Evolutionary conservation across 2,329 filamentous ascomycete species (phyloP).

Genomic region (Fusarium foetens): DNA sequence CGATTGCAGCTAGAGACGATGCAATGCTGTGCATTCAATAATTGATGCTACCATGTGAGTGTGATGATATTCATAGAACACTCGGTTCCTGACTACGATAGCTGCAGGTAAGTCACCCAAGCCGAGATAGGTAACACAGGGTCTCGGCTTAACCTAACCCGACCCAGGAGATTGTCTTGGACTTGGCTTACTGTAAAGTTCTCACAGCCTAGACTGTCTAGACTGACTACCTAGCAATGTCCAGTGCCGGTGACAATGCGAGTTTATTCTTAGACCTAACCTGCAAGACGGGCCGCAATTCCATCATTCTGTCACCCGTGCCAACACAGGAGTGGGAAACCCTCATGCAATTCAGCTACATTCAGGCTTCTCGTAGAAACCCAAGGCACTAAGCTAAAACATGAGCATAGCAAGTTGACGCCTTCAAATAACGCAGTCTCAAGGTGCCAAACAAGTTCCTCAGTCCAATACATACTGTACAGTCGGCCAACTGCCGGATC

Average conservation of each 20-base stretch:
- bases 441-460: background rate
- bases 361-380: background rate
- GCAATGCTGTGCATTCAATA: conserved; percentile 23
- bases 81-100: conserved; percentile 34
- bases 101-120: conserved; percentile 17
- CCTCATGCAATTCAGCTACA: background rate
- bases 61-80: conserved; percentile 1
- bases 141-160: background rate
- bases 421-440: background rate
- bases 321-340: background rate
- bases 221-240: background rate
- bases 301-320: conserved; percentile 12
- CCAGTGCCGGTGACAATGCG: conserved; percentile 8
- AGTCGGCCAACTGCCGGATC: conserved; percentile 19
- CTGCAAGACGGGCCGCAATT: conserved; percentile 31
- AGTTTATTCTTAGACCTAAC: conserved; percentile 27
- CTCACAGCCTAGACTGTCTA: background rate
- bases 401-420: background rate
- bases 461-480: background rate
- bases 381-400: background rate
- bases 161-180: conserved; percentile 10
- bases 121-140: conserved; percentile 8
- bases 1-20: background rate
- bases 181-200: background rate
- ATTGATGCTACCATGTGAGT: conserved; percentile 10